Evolutionary conservation across 805 yeast species (phyloP), one percentile per base, ranked within the genome.

Genomic region (Clavispora phyllophila): DNA sequence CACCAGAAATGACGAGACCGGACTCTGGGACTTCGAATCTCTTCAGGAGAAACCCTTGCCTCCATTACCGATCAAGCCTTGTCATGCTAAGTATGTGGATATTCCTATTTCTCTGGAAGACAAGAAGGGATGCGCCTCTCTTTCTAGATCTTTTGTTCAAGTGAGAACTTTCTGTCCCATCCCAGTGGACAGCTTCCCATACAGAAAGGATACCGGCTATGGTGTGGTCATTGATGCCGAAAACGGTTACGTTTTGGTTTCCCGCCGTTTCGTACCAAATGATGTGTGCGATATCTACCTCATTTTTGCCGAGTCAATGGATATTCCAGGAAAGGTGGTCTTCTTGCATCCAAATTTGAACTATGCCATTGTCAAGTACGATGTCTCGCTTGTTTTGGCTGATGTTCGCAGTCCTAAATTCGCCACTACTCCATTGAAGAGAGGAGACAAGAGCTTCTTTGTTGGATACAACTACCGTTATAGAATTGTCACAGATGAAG

Each of bases 261-360:
- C 96, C 3, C 73, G 96, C 46, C 72, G 81, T 45, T 72, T 77
- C 42, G 87, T 89, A 20, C 95, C 96, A 7, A 95, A 88, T 64
- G 95, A 86, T 52, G 62, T 83, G 51, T 72, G 82, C 51, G 96
- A 90, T 60, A 73, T 89, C 19, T 72, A 78, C 37, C 74, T 90
- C 17, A 81, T 90, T 2, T 78, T 90, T 57, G 96, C 96, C 4
- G 96, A 90, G 49, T 84, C 95, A 1, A 78, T 87, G 18, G 79
- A 82, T 49, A 75, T 89, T 12, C 87, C 95, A 0, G 96, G 84
- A 1, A 72, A 79, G 48, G 93, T 89, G 20, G 81, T 81, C 18
- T 90, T 88, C 53, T 66, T 87, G 55, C 96, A 89, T 58, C 96
- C 97, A 26, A 79, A 87, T 28, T 87, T 84, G 53, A 89, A 89